phyloP scores from a whole-genome alignment of 768 basidiomycete genomes.

The Rhodotorula paludigena region DNA sequence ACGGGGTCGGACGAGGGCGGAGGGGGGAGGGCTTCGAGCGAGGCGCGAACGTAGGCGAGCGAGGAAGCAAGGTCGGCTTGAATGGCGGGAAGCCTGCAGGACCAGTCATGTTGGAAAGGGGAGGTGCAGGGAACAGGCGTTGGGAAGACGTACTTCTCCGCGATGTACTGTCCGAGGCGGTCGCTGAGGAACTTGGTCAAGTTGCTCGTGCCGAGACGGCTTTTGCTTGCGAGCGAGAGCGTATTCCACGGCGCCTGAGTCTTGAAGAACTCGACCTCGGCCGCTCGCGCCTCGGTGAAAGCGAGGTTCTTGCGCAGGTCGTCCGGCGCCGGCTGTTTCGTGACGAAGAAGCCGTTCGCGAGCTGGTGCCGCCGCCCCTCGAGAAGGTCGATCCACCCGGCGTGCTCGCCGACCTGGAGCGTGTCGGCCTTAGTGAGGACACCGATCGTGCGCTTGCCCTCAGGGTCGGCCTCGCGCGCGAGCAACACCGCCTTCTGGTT shows the following conservation, averaged over 20 bases:
- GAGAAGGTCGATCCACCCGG: slow-evolving; percentile 39
- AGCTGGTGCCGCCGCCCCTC: slow-evolving; percentile 10
- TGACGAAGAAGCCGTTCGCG: slow-evolving; percentile 42
- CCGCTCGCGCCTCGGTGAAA: slow-evolving; percentile 47
- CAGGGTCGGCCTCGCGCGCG: slow-evolving; percentile 56
- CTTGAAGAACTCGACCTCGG: slow-evolving; percentile 54
- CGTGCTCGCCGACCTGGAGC: slow-evolving; percentile 51
- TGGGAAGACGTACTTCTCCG: slow-evolving; percentile 52
- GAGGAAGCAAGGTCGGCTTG: slow-evolving; percentile 1
- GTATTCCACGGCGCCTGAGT: slow-evolving; percentile 56
- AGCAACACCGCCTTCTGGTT: slow-evolving; percentile 60
- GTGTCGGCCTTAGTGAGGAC: slow-evolving; percentile 68
- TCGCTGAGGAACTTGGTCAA: slow-evolving; percentile 57
- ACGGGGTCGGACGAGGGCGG: slow-evolving; percentile 35
- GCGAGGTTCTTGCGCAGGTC: slow-evolving; percentile 53
- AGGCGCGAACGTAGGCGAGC: not conserved
- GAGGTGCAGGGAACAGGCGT: not conserved
- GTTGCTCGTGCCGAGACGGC: slow-evolving; percentile 57
- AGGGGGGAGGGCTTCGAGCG: slow-evolving; percentile 2
- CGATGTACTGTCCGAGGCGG: slow-evolving; percentile 57
- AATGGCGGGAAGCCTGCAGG: slow-evolving; percentile 25
- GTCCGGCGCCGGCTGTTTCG: slow-evolving; percentile 57
- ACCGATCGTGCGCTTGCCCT: slow-evolving; percentile 63
- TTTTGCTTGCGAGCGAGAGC: not conserved
- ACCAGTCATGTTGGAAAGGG: no score